Base-by-base conservation (phyloP, 495 filamentous ascomycete species). In the Talaromyces trachyspermus region DNA sequence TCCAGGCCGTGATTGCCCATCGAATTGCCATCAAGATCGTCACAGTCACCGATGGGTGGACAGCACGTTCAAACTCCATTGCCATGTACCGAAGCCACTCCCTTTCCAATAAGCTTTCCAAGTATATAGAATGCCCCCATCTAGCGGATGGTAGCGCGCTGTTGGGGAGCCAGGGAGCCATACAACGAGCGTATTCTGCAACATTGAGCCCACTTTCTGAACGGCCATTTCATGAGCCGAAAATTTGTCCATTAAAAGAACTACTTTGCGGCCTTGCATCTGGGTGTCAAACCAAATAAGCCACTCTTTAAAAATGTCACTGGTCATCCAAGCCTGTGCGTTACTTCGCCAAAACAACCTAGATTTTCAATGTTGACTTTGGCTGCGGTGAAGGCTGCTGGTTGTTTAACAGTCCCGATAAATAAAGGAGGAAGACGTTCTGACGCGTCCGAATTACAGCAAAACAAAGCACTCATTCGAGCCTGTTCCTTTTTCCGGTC, bases 241-340 rank as follows among this genome's bases (percentile, higher is more conserved):
- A 33, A 58, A 58, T 22, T 62, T 63, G 48, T 68, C 59, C n/a
- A 68, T 37, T 8, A 61, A 23, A 14, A 64, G 53, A 22, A 62
- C 44, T 36, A 61, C 55, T 37, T 59, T 59, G 39, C 56, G 42
- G 6, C 41, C 49, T 44, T 29, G 25, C 39, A 61, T 63, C 12
- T 9, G 15, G 0, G 26, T 38, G 53, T 63, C 37, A 50, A 68
- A 65, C 50, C 33, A 51, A 1, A 44, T 18, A 26, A 65, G 25
- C 51, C 55, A 66, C 44, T 64, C 55, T 24, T 54, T 37, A 29
- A 54, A 55, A 20, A 67, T 57, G 2, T 20, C 19, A 12, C 42
- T 35, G 14, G 50, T 62, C 52, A 68, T 64, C 50, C 55, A 65
- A 10, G 57, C 58, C 19, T 58, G 58, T 32, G 56, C 56, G 49